Percentiles rank a stretch among this genome's conserved stretches.
phyloP scores from a whole-genome alignment of 2,329 filamentous ascomycete genomes.

The Sporothrix mexicana region DNA sequence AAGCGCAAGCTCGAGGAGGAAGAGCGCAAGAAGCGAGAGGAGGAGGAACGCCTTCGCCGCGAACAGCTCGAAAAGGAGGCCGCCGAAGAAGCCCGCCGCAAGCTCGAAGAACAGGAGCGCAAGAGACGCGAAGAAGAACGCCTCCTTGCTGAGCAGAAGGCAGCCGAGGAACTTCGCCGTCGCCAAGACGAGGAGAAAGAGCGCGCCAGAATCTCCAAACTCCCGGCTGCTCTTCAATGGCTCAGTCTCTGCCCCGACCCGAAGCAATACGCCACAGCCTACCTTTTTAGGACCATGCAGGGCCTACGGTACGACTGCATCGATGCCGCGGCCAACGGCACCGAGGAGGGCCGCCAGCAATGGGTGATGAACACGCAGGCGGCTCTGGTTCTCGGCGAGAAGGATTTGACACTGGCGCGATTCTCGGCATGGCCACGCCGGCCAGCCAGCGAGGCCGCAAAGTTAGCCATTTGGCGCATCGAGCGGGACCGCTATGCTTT shows the following conservation, averaged over 20 bases:
- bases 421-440: constrained; percentile 66
- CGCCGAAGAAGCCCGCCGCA: constrained; percentile 40
- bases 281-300: constrained; percentile 62
- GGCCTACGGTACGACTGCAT: constrained; percentile 70
- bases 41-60: constrained; percentile 36
- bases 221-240: constrained; percentile 67
- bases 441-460: constrained; percentile 60
- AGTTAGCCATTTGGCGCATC: constrained; percentile 64
- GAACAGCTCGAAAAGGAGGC: constrained; percentile 33
- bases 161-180: constrained; percentile 51
- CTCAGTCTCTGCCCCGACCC: constrained; percentile 60
- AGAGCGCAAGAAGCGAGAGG: constrained; percentile 52
- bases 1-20: constrained; percentile 58
- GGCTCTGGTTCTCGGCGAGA: constrained; percentile 68
- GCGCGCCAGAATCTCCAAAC: constrained; percentile 58
- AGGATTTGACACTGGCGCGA: constrained; percentile 64
- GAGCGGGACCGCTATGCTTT: constrained; percentile 64
- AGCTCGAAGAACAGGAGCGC: constrained; percentile 58
- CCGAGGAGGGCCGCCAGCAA: constrained; percentile 64
- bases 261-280: constrained; percentile 56
- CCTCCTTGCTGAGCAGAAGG: constrained; percentile 48
- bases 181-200: constrained; percentile 62
- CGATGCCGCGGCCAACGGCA: constrained; percentile 57
- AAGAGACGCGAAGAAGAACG: constrained; percentile 46
- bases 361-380: constrained; percentile 71